Base-by-base conservation (phyloP, 768 basidiomycete genomes). In the Rhodotorula paludigena region DNA sequence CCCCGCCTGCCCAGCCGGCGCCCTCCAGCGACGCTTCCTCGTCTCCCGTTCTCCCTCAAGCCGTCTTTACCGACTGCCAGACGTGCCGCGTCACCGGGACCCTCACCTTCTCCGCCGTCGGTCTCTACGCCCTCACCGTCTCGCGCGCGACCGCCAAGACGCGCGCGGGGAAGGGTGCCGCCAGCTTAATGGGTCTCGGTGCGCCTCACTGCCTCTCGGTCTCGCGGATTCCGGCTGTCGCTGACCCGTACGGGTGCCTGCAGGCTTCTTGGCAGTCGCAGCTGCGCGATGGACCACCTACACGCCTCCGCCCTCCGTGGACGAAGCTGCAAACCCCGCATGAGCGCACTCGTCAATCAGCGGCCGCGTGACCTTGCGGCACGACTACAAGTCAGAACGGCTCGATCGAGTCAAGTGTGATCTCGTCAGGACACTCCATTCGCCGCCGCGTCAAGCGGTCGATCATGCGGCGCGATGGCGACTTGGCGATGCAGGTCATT, bases 51-150 rank as follows among this genome's bases (percentile, higher is more conserved):
- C 53, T 44, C 52, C 35, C 44, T 44, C 53, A 20, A 15, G 48
- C 1, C 1, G n/a, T 35, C 52, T 68, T 63, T 53, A 68, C 69
- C 42, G 65, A 71, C 61, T 71, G 69, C 58, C 47, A 63, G 35
- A 42, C 69, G 20, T 71, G 69, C 54, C 64, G 69, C 42, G n/a
- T 66, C 47, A 66, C 65, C 5, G 69, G 69, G 21, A 71, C 69
- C 9, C 38, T 58, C 54, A 71, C 69, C 28, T 71, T 71, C 49
- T 59, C 69, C 44, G 61, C 58, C 47, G 69, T 71, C 52, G 69
- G 69, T 1, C 30, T 57, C 12, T 71, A 71, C 49, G 69, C 69
- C 20, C 56, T 66, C 33, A 49, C 58, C 5, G 65, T 48, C 7
- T 52, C 53, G 36, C 58, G 65, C 20, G 39, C 36, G 0, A 47